A percentile compares a stretch with the other conserved stretches of the same genome.
Conservation (phyloP, 495 filamentous ascomycete genomes). For the Penicillium dipodomyicola region DNA sequence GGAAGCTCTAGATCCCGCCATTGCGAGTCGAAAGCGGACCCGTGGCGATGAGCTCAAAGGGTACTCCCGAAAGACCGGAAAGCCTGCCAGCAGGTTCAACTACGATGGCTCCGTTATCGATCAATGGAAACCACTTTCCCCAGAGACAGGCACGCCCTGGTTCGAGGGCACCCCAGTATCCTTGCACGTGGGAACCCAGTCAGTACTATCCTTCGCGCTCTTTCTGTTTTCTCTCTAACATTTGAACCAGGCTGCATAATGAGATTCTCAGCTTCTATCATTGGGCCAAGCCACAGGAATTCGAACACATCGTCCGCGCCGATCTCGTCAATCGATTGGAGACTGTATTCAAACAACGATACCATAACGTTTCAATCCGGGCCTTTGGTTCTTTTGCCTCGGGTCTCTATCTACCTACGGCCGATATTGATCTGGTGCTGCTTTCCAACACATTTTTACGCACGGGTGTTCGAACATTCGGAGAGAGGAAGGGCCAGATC, state of each 20-base stretch:
- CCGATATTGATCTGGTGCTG: slow-evolving; percentile 91
- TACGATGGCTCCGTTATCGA: slow-evolving; percentile 48
- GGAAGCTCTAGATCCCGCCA: slow-evolving; percentile 29
- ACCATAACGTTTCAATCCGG: slow-evolving; percentile 56
- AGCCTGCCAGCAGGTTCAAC: slow-evolving; percentile 42
- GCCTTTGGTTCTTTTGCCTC: slow-evolving; percentile 91
- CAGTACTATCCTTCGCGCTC: slow-evolving; percentile 13
- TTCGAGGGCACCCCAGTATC: slow-evolving; percentile 23
- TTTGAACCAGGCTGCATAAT: slow-evolving; percentile 61
- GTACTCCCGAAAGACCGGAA: slow-evolving; percentile 40
- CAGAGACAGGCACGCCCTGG: slow-evolving; percentile 62
- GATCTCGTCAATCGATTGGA: slow-evolving; percentile 68
- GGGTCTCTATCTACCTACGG: slow-evolving; percentile 84
- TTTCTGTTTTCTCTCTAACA: neutral
- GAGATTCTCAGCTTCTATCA: slow-evolving; percentile 86
- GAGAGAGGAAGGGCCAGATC: slow-evolving; percentile 45
- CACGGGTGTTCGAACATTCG: slow-evolving; percentile 40
- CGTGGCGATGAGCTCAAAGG: slow-evolving; percentile 64
- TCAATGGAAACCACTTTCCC: slow-evolving; percentile 53
- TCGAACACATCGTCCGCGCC: slow-evolving; percentile 70
- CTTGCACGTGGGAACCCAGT: slow-evolving; percentile 37
- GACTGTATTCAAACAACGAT: slow-evolving; percentile 48
- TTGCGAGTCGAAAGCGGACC: slow-evolving; percentile 65
- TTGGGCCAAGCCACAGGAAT: slow-evolving; percentile 71
- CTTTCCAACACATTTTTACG: slow-evolving; percentile 61